Conservation (phyloP, 805 yeast species). For the Kregervanrija fluxuum region DNA sequence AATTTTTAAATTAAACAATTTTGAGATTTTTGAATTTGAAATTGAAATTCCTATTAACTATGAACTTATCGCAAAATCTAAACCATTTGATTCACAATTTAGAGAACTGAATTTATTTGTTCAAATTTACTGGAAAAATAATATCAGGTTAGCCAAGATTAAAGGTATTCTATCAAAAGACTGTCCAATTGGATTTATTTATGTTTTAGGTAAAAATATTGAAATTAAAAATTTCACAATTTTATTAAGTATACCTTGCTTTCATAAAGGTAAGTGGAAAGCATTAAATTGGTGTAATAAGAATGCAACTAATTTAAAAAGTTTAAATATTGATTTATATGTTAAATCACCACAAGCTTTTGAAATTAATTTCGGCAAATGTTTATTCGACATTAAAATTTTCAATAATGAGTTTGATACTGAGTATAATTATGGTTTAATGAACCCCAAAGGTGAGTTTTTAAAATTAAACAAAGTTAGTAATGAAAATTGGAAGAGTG, state of each 20-base stretch:
- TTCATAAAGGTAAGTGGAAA: constrained; percentile 60
- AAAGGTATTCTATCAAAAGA: constrained; percentile 75
- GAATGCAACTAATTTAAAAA: constrained; percentile 16
- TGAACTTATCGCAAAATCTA: constrained; percentile 58
- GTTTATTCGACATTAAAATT: constrained; percentile 4
- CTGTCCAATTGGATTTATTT: constrained; percentile 63
- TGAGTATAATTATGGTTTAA: constrained; percentile 50
- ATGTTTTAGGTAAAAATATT: constrained; percentile 6
- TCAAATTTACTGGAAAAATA: constrained; percentile 70
- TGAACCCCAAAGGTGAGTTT: constrained; percentile 80
- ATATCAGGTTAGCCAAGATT: constrained; percentile 60
- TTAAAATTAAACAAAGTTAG: constrained; percentile 49
- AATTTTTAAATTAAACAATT: constrained; percentile 60
- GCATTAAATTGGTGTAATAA: constrained; percentile 56
- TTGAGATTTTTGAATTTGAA: constrained; percentile 75
- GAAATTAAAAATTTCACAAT: constrained; percentile 47
- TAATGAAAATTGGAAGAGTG: constrained; percentile 47
- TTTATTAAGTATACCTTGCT: constrained; percentile 65
- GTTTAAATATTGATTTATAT: constrained; percentile 50
- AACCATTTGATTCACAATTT: constrained; percentile 29
- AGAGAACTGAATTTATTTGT: constrained; percentile 50
- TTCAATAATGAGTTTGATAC: constrained; percentile 25
- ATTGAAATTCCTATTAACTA: constrained; percentile 62
- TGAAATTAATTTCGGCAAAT: constrained; percentile 34
- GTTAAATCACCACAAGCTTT: constrained; percentile 79